Evolutionary conservation across 2,329 filamentous ascomycete genomes (phyloP).

Genomic region (Aureobasidium sp.): DNA sequence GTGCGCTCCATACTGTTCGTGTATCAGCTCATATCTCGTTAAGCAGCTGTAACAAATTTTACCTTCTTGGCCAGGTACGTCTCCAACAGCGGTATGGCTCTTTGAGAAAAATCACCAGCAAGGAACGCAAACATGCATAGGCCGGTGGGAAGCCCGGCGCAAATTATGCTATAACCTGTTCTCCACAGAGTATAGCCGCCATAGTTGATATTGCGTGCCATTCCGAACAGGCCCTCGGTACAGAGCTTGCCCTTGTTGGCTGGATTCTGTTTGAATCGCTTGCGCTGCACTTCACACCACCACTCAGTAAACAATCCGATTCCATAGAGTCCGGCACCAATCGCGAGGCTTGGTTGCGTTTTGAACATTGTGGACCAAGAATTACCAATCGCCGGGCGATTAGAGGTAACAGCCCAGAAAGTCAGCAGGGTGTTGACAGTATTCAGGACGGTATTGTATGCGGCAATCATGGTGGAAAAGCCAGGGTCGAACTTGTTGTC

Average conservation of each 20-base stretch:
- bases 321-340: conserved; percentile 19
- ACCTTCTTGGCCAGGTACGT: conserved; percentile 23
- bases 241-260: conserved; percentile 23
- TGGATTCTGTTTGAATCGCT: conserved; percentile 21
- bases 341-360: conserved; percentile 10
- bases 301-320: conserved; percentile 22
- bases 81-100: conserved; percentile 25
- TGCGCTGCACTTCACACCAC: conserved; percentile 24
- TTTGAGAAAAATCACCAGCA: conserved; percentile 20
- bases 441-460: conserved; percentile 23
- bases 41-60: not conserved
- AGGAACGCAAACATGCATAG: conserved; percentile 17
- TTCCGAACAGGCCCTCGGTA: conserved; percentile 21
- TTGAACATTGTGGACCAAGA: conserved; percentile 15
- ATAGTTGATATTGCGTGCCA: conserved; percentile 25
- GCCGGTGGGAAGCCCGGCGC: conserved; percentile 21
- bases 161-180: conserved; percentile 21
- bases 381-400: conserved; percentile 15
- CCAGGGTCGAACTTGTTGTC: conserved; percentile 18
- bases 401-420: conserved; percentile 20
- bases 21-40: conserved; percentile 3
- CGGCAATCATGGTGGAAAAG: conserved; percentile 18
- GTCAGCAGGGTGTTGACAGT: conserved; percentile 21
- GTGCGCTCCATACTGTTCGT: conserved; percentile 21
- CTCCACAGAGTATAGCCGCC: conserved; percentile 24